Evolutionary conservation across 768 basidiomycete species (phyloP).

Genomic region (Tricholoma saponaceum): DNA sequence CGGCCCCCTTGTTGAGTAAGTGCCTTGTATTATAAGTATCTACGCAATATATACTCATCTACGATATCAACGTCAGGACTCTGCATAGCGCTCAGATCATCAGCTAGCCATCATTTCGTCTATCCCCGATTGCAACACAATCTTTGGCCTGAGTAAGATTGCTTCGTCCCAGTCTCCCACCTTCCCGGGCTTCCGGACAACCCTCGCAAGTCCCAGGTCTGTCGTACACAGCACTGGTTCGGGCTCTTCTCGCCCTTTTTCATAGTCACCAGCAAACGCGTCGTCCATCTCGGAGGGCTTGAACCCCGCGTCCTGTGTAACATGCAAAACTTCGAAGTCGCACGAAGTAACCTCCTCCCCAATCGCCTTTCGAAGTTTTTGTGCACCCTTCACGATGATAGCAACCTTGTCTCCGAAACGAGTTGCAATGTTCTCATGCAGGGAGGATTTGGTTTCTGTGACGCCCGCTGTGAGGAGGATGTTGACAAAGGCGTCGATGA

Average conservation of each 20-base stretch:
- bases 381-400: constrained; percentile 39
- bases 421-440: constrained; percentile 34
- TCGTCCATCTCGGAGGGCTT: constrained; percentile 43
- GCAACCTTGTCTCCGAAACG: constrained; percentile 41
- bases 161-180: constrained; percentile 44
- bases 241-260: constrained; percentile 11
- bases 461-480: constrained; percentile 36
- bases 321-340: constrained; percentile 50
- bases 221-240: constrained; percentile 51
- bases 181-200: constrained; percentile 35
- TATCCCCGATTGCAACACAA: constrained; percentile 44
- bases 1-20: not conserved
- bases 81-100: not conserved
- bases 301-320: constrained; percentile 37
- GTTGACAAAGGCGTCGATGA: constrained; percentile 36
- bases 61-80: not conserved
- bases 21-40: not conserved
- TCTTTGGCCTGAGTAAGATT: constrained; percentile 49
- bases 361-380: constrained; percentile 51
- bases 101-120: constrained; percentile 22
- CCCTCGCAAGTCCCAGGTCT: constrained; percentile 46
- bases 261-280: constrained; percentile 25
- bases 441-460: constrained; percentile 20
- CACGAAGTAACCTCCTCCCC: constrained; percentile 56
- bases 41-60: not conserved